These are phyloP conservation scores for Pythium apleroticum DNA, from an alignment of 352 stramenopile genomes.

Conservation along the genomic window DNA sequence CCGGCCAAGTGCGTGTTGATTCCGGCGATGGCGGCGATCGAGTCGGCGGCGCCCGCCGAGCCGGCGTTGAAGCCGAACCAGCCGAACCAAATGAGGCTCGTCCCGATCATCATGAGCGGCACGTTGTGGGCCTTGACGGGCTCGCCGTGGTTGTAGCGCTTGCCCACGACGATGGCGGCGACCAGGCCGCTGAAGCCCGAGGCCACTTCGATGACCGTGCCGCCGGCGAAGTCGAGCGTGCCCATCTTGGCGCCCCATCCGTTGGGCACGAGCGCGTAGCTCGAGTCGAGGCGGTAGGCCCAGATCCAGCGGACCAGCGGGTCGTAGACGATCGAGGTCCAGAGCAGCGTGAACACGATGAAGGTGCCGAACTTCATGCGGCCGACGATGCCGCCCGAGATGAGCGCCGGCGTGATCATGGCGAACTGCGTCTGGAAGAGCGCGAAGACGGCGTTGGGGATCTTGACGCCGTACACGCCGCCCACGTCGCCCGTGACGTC, in stretches of 20 bases:
- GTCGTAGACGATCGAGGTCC: conserved; percentile 84
- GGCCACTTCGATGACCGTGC: conserved; percentile 84
- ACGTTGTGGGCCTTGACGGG: conserved; percentile 82
- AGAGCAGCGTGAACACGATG: conserved; percentile 80
- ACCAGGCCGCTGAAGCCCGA: conserved; percentile 77
- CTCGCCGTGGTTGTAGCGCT: conserved; percentile 72
- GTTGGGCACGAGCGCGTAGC: conserved; percentile 40
- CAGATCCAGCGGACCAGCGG: conserved; percentile 86
- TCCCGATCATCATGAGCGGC: conserved; percentile 80
- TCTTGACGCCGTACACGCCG: conserved; percentile 54
- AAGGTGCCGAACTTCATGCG: conserved; percentile 80
- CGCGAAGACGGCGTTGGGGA: conserved; percentile 71
- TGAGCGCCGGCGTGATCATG: conserved; percentile 72
- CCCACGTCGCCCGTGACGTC: conserved; percentile 44
- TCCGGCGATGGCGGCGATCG: conserved; percentile 60
- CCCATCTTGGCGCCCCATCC: conserved; percentile 77
- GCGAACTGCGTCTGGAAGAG: conserved; percentile 87
- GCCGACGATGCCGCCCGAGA: conserved; percentile 80
- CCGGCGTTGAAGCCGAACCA: conserved; percentile 87
- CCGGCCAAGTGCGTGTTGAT: conserved; percentile 77
- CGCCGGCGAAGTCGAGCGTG: conserved; percentile 78
- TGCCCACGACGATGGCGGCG: conserved; percentile 66
- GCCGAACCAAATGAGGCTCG: conserved; percentile 79
- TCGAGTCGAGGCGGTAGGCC: conserved; percentile 59
- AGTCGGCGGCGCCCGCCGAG: conserved; percentile 56